phyloP scores from a whole-genome alignment of 495 filamentous ascomycete species.

The Lasiosphaeria miniovina region DNA sequence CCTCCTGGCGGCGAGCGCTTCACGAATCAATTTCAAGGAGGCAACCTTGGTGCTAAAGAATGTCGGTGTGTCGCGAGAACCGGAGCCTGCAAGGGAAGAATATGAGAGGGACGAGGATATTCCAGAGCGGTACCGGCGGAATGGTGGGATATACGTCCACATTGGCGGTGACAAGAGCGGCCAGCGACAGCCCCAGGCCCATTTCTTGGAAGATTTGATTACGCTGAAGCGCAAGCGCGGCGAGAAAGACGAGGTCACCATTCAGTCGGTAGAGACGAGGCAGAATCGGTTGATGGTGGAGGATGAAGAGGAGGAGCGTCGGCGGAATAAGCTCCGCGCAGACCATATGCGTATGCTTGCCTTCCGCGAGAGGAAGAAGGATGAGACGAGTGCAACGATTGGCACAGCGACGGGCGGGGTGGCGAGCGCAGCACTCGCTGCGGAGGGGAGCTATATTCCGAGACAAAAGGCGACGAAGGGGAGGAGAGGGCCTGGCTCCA shows the following conservation, averaged over 20 bases:
- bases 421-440: neutral
- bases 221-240: slow-evolving; percentile 50
- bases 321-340: slow-evolving; percentile 23
- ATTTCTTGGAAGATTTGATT: slow-evolving; percentile 45
- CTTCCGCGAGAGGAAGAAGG: slow-evolving; percentile 26
- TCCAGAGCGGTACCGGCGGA: slow-evolving; percentile 30
- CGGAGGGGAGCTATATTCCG: slow-evolving; percentile 18
- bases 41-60: slow-evolving; percentile 19
- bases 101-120: slow-evolving; percentile 23
- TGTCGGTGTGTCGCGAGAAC: neutral
- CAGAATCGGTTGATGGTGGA: slow-evolving; percentile 33
- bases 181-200: slow-evolving; percentile 40
- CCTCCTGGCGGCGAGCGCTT: slow-evolving; percentile 58
- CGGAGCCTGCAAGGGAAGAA: slow-evolving; percentile 6
- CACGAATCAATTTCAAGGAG: slow-evolving; percentile 44
- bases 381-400: slow-evolving; percentile 5
- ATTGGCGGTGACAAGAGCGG: slow-evolving; percentile 34
- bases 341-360: slow-evolving; percentile 26
- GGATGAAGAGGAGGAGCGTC: slow-evolving; percentile 30
- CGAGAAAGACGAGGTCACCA: slow-evolving; percentile 54
- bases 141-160: slow-evolving; percentile 34
- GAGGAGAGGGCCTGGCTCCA: slow-evolving; percentile 16
- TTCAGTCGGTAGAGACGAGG: slow-evolving; percentile 39
- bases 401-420: neutral
- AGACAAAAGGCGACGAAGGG: slow-evolving; percentile 2